Conservation (phyloP, 140 eudicot genomes). For the Senecio squalidus region DNA sequence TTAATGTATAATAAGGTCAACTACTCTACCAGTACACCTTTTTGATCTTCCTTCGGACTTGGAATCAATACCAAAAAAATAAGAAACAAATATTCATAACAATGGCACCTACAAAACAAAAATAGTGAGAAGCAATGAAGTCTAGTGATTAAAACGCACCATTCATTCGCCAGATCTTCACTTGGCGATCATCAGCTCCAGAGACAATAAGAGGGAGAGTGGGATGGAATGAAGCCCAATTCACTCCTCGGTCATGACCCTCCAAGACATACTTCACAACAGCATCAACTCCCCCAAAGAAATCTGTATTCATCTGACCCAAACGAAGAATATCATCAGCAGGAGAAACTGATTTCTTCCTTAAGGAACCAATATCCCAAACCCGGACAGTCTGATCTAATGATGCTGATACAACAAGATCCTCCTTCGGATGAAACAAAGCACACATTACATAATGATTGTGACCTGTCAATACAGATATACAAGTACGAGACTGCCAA, state of each 20-base stretch:
- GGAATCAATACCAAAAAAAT: too few species aligned
- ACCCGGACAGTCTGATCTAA: constrained; percentile 1
- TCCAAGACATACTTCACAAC: background rate
- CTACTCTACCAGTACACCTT: background rate
- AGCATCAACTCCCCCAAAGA: constrained; percentile 4
- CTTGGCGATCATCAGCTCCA: constrained; percentile 2
- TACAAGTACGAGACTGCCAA: constrained; percentile 3
- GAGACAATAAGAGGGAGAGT: constrained; percentile 1
- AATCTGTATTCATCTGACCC: constrained; percentile 6
- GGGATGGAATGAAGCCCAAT: constrained; percentile 4
- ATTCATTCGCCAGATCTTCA: constrained; percentile 2
- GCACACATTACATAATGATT: constrained; percentile 2
- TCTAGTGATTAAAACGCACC: background rate
- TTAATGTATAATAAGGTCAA: background rate
- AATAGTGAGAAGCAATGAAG: too few species aligned
- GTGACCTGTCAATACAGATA: constrained; percentile 2
- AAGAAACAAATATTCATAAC: too few species aligned
- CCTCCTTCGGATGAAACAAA: constrained; percentile 1
- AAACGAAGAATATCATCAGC: constrained; percentile 4
- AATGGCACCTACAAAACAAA: background rate
- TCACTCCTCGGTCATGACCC: background rate
- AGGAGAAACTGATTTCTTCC: constrained; percentile 3
- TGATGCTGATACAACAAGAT: constrained; percentile 2
- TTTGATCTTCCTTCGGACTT: background rate
- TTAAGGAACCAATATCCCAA: background rate